Conservation (phyloP, 768 basidiomycete species). For the Stropharia rugosoannulata region DNA sequence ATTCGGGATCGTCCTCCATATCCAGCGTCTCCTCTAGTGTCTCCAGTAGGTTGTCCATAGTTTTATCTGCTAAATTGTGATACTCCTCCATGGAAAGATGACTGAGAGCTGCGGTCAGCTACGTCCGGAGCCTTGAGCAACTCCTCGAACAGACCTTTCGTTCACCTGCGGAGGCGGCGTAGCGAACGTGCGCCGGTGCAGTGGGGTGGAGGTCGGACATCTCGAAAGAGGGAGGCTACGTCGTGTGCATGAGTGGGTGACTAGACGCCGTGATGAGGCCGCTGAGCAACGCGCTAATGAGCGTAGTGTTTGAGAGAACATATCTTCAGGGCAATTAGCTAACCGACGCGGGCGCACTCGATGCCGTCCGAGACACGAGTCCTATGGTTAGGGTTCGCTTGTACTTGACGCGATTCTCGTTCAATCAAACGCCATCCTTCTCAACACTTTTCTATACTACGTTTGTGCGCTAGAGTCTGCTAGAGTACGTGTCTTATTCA, state of each 20-base stretch:
- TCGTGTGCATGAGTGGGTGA: slow-evolving; percentile 10
- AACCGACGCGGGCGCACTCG: neutral
- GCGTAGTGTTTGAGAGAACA: slow-evolving; percentile 27
- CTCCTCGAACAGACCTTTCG: slow-evolving; percentile 41
- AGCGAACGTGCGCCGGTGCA: slow-evolving; percentile 31
- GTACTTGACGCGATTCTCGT: slow-evolving; percentile 3
- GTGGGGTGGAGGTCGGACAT: neutral
- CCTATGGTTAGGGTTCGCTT: slow-evolving; percentile 29
- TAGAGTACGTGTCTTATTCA: no score
- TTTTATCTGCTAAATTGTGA: slow-evolving; percentile 66
- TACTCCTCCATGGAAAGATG: slow-evolving; percentile 63
- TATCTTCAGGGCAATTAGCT: slow-evolving; percentile 7
- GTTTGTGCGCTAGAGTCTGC: neutral
- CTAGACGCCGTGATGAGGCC: slow-evolving; percentile 16
- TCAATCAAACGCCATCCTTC: slow-evolving; percentile 7
- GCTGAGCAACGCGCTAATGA: slow-evolving; percentile 23
- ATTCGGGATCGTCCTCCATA: slow-evolving; percentile 45
- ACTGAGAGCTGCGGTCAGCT: slow-evolving; percentile 20
- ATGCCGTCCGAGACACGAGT: neutral
- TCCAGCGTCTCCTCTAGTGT: slow-evolving; percentile 75
- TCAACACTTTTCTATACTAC: neutral
- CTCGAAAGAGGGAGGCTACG: neutral
- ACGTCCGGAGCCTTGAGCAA: neutral
- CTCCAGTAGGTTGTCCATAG: slow-evolving; percentile 78
- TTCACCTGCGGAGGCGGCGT: slow-evolving; percentile 61